phyloP scores from a whole-genome alignment of 2,329 filamentous ascomycete species.

The Aspergillus calidoustus region DNA sequence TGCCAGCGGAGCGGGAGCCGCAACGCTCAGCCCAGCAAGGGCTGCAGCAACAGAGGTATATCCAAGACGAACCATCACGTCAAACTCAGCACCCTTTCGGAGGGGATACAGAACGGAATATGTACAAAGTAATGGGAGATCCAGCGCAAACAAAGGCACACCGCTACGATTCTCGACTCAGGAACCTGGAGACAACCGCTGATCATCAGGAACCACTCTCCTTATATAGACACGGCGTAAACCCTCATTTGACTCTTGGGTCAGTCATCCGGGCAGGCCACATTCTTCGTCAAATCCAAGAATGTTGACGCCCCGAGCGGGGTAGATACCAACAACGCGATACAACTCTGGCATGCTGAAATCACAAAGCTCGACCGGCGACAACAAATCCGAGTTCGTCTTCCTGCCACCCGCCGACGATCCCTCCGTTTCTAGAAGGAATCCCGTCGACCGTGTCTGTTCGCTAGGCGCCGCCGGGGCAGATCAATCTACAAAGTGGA shows the following conservation, averaged over 20 bases:
- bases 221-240: neutral
- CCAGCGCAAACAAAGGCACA: neutral
- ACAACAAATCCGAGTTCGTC: constrained; percentile 1
- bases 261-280: neutral
- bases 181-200: neutral
- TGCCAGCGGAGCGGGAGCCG: constrained; percentile 17
- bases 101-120: constrained; percentile 7
- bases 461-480: neutral
- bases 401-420: neutral
- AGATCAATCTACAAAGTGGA: neutral
- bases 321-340: neutral
- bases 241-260: neutral
- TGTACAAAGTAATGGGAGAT: constrained; percentile 8
- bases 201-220: neutral
- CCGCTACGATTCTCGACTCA: neutral
- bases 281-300: neutral
- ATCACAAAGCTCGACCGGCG: neutral
- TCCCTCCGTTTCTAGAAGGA: constrained; percentile 7
- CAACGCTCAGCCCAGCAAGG: constrained; percentile 13
- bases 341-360: neutral
- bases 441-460: neutral
- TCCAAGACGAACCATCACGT: constrained; percentile 17
- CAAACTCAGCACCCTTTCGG: neutral
- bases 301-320: neutral
- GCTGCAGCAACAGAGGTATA: constrained; percentile 11